Evolutionary conservation across 345 rosid species (phyloP), one percentile per base, ranked within the genome.

Genomic region (Brassica incana): DNA sequence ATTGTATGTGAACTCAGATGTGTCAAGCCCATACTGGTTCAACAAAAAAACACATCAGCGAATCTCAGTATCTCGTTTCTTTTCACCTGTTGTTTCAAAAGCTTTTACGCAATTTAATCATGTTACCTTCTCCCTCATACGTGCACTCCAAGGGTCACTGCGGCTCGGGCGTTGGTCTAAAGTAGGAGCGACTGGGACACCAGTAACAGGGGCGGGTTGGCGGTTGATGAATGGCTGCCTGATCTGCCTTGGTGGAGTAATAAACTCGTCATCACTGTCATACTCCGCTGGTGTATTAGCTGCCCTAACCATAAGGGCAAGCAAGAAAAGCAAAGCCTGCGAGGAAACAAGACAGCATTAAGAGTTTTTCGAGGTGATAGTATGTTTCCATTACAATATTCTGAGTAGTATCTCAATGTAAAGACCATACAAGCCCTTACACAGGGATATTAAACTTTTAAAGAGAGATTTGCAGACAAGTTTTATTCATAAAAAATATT

Each of bases 121-220:
- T 59, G 62, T 43, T 82, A 93, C 99, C 98, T 93, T 96, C 85
- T 96, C 99, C 80, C 95, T 88, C 99, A 96, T 90, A 10, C 98
- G 93, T 75, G 97, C 73, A 76, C 98, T 96, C 99, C 99, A 96
- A 54, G 98, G 97, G 85, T 96, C 99, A 80, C 86, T 96, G 84
- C 98, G 90, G 89, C 90, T 80, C 0, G 97, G 90, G 60, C 99
- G 97, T 69, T 90, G 90, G 81, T 96, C 99, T 75, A 85, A 84
- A 77, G 92, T 62, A 45, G 91, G 93, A 75, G 91, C 80, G 73
- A 88, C 98, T 38, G 98, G 97, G 58, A 85, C 94, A 71, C 95
- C 99, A 2, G 94, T 58, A 35, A 91, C 91, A 66, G 97, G 89
- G 73, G 71, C 80, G 3, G 91, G 86, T 50, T 89, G 93, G 56